These are phyloP conservation scores for Syzygium syzygioides DNA, from an alignment of 441 rosid species.

Conservation along the genomic window DNA sequence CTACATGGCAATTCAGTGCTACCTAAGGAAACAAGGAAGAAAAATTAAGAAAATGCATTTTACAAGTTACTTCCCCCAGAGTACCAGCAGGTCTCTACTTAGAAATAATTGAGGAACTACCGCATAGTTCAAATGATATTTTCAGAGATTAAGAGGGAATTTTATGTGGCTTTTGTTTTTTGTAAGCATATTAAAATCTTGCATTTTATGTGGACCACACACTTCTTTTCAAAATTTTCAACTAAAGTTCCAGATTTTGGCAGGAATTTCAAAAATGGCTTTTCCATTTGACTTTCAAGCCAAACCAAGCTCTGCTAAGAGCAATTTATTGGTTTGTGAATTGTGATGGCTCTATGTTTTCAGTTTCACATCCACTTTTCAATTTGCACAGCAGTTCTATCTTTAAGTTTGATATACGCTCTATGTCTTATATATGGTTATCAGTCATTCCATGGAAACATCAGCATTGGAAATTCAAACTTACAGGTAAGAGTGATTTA, in stretches of 20 bases:
- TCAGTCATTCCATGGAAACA: not conserved
- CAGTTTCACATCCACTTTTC: not conserved
- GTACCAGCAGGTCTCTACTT: not conserved
- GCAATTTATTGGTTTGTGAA: not conserved
- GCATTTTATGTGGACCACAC: not conserved
- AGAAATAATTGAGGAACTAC: not conserved
- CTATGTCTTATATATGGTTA: not conserved
- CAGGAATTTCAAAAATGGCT: not conserved
- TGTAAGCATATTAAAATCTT: not conserved
- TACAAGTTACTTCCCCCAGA: not conserved
- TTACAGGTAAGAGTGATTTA: constrained; percentile 84
- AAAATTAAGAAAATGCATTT: not conserved
- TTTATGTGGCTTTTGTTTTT: not conserved
- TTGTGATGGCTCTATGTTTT: not conserved
- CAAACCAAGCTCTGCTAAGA: not conserved
- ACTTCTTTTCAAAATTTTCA: not conserved
- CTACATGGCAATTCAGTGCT: not conserved
- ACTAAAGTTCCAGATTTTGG: not conserved
- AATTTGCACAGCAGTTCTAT: not conserved
- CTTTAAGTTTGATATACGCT: not conserved
- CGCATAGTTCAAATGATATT: not conserved
- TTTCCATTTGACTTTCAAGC: not conserved
- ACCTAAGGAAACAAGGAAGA: not conserved
- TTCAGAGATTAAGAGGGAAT: not conserved
- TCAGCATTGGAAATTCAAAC: constrained; percentile 4